These are phyloP conservation scores for Fraxinus cuspidata DNA, from an alignment of 257 asterid genomes.

Conservation along the genomic window DNA sequence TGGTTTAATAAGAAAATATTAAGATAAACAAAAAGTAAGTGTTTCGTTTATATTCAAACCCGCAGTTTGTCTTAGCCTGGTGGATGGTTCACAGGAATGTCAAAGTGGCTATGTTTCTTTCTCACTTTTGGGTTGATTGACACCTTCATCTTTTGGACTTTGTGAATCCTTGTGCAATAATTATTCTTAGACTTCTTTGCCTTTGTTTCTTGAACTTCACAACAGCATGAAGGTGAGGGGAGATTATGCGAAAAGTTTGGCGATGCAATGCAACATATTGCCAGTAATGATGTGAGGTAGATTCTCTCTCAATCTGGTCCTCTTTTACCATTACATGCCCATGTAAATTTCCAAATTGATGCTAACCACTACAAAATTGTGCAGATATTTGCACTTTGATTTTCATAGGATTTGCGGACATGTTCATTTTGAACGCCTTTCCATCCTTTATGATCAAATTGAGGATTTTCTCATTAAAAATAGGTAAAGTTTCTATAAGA, in stretches of 20 bases:
- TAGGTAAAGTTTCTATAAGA: slow-evolving; percentile 48
- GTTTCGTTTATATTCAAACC: background rate
- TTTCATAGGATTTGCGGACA: slow-evolving; percentile 94
- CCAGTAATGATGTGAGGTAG: slow-evolving; percentile 71
- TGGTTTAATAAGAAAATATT: background rate
- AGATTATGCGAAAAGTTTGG: slow-evolving; percentile 62
- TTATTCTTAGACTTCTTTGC: slow-evolving; percentile 17
- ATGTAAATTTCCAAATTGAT: slow-evolving; percentile 27
- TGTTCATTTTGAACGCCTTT: slow-evolving; percentile 76
- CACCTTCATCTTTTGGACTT: background rate
- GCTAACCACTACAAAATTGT: slow-evolving; percentile 26
- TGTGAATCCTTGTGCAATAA: background rate
- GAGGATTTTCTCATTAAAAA: slow-evolving; percentile 69
- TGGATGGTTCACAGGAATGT: background rate
- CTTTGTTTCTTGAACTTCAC: slow-evolving; percentile 18
- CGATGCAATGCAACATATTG: slow-evolving; percentile 60
- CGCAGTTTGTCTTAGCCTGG: slow-evolving; percentile 4
- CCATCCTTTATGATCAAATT: slow-evolving; percentile 76
- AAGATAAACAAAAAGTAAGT: background rate
- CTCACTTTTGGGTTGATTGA: slow-evolving; percentile 3
- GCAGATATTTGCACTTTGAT: slow-evolving; percentile 92
- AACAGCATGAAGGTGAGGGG: slow-evolving; percentile 92
- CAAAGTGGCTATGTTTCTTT: slow-evolving; percentile 4
- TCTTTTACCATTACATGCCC: slow-evolving; percentile 24
- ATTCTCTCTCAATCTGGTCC: slow-evolving; percentile 23